A percentile compares a stretch with the other conserved stretches of the same genome.
Evolutionary conservation across 2,329 filamentous ascomycete species (phyloP).

Genomic region (Ophiocordyceps australis): DNA sequence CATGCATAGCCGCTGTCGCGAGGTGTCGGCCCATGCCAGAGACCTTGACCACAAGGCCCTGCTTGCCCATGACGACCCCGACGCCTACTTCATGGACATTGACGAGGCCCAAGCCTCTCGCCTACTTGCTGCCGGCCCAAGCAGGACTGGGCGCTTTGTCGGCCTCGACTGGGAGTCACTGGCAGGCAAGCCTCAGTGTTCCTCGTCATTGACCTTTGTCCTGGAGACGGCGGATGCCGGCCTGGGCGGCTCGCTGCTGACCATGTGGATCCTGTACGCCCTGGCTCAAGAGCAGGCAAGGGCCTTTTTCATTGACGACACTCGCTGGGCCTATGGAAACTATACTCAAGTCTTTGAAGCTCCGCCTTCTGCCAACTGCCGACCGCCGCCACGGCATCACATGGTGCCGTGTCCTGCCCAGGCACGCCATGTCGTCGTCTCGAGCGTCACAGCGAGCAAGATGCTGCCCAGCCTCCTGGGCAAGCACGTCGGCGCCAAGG

Average conservation of each 20-base stretch:
- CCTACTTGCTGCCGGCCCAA: slow-evolving; percentile 30
- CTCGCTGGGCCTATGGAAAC: slow-evolving; percentile 63
- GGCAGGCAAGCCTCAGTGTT: slow-evolving; percentile 39
- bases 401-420: slow-evolving; percentile 66
- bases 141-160: slow-evolving; percentile 25
- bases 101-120: slow-evolving; percentile 48
- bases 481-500: slow-evolving; percentile 10
- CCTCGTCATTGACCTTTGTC: slow-evolving; percentile 57
- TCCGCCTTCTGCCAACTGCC: slow-evolving; percentile 46
- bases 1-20: slow-evolving; percentile 48
- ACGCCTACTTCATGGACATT: slow-evolving; percentile 59
- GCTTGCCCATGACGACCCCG: slow-evolving; percentile 38
- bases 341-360: slow-evolving; percentile 56
- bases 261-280: slow-evolving; percentile 71
- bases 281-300: slow-evolving; percentile 56
- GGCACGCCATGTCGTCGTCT: slow-evolving; percentile 58
- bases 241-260: slow-evolving; percentile 58
- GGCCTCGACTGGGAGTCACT: slow-evolving; percentile 25
- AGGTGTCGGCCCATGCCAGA: slow-evolving; percentile 41
- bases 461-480: slow-evolving; percentile 39
- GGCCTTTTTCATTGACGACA: slow-evolving; percentile 72
- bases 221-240: slow-evolving; percentile 58
- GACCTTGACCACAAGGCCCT: slow-evolving; percentile 23
- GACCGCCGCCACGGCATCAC: slow-evolving; percentile 53
- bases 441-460: slow-evolving; percentile 44